Conservation (phyloP, 73 alveolate species). For the Paramecium primaurelia region DNA sequence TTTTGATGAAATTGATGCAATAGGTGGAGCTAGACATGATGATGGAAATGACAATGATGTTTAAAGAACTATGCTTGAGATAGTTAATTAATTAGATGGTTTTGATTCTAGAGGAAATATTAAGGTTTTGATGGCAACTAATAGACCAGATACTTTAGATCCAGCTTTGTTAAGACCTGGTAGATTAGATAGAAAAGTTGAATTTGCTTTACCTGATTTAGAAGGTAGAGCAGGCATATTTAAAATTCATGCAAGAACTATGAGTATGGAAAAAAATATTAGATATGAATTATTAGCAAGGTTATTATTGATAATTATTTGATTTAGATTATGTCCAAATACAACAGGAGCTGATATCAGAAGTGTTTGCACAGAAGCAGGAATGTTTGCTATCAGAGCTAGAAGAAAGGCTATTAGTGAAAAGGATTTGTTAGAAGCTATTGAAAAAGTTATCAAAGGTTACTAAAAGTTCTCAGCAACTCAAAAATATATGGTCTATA, state of each 20-base stretch:
- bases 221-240: conserved; percentile 95
- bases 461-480: conserved; percentile 91
- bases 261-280: conserved; percentile 85
- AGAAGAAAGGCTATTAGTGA: conserved; percentile 98
- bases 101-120: conserved; percentile 98
- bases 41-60: conserved; percentile 98
- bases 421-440: conserved; percentile 89
- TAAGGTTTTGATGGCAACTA: conserved; percentile 98
- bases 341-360: conserved; percentile 97
- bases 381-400: conserved; percentile 98
- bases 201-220: conserved; percentile 98
- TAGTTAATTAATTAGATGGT: conserved; percentile 98
- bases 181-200: conserved; percentile 98
- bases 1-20: conserved; percentile 71
- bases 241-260: conserved; percentile 95
- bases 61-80: conserved; percentile 99
- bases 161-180: conserved; percentile 99
- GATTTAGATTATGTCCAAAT: not conserved
- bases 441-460: conserved; percentile 98
- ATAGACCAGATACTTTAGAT: conserved; percentile 97
- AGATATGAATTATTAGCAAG: not conserved
- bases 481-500: conserved; percentile 78
- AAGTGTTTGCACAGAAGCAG: conserved; percentile 99
- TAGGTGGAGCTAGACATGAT: conserved; percentile 39
- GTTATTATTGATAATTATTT: too few relatives aligned